Evolutionary conservation across 495 filamentous ascomycete species (phyloP), one percentile per base, ranked within the genome.

Genomic region (Neurospora sp.): DNA sequence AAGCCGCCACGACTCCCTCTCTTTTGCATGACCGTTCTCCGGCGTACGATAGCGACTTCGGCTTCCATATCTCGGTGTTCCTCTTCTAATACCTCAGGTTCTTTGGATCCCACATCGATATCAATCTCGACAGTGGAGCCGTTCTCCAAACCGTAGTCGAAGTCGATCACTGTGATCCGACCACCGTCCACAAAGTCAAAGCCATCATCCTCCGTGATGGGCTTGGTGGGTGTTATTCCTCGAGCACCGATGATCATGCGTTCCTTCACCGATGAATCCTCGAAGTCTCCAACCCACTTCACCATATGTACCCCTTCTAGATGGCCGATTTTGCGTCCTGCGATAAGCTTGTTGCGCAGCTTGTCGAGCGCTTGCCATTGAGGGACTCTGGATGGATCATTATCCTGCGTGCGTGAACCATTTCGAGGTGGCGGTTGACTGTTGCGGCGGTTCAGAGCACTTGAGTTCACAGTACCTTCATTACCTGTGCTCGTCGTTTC

Each of bases 181-280:
- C 93, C 93, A 35, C 93, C 92, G 74, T 94, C 93, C n/a, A 94
- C 87, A 71, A 93, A 90, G 73, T 85, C 86, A 31, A 94, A 88
- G 31, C 88, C 90, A 74, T 94, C 92, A 71, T 92, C 88, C 68
- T 92, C 92, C 41, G 88, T 86, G 4, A 86, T 84, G 14, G 85
- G 83, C 70, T 83, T 80, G 31, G 86, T 83, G 8, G 87, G 87
- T 37, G 91, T 86, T 12, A 93, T 90, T 45, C 93, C 93, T 40
- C 91, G 90, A 14, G 93, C 93, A 70, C 91, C 90, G 53, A 92
- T 87, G 35, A 94, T 84, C 44, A 96, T 83, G 53, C 93, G 86
- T 76, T 92, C 88, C 74, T 81, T 81, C 37, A 84, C 75, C 17
- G 79, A 84, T 38, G 81, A 83, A 35, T 79, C 75, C 8, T 81